Conservation (phyloP, 768 basidiomycete species). For the Hericium erinaceus region DNA sequence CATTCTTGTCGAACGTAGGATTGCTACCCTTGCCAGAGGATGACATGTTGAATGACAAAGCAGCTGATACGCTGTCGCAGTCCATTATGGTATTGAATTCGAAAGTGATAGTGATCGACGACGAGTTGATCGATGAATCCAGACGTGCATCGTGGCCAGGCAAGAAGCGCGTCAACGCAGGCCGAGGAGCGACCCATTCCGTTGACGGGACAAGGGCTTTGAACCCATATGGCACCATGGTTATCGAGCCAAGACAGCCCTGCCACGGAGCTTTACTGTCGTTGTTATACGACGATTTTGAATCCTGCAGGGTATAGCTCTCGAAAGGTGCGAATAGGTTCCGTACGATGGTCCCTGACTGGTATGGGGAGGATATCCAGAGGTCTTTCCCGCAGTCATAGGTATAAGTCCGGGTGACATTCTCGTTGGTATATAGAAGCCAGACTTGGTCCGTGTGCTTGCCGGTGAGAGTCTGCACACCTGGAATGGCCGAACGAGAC, state of each 20-base stretch:
- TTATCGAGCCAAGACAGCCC: constrained; percentile 63
- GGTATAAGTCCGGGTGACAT: constrained; percentile 54
- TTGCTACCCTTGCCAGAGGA: constrained; percentile 51
- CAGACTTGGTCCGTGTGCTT: constrained; percentile 61
- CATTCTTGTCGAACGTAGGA: constrained; percentile 42
- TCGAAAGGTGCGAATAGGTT: constrained; percentile 86
- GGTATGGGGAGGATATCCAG: constrained; percentile 80
- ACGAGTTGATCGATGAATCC: constrained; percentile 32
- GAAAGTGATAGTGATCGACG: constrained; percentile 52
- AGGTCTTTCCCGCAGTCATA: constrained; percentile 44
- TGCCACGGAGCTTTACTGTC: constrained; percentile 52
- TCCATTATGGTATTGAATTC: constrained; percentile 77
- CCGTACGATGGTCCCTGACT: constrained; percentile 45
- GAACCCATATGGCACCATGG: constrained; percentile 68
- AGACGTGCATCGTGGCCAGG: constrained; percentile 87
- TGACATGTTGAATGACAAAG: constrained; percentile 59
- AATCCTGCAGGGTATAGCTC: constrained; percentile 57
- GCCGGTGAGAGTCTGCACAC: constrained; percentile 55
- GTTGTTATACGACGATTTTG: constrained; percentile 51
- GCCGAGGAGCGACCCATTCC: constrained; percentile 64
- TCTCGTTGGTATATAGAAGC: constrained; percentile 84
- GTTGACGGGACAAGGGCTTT: constrained; percentile 65
- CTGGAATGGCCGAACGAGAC: constrained; percentile 51
- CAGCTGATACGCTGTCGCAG: constrained; percentile 56
- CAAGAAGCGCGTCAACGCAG: constrained; percentile 66